Evolutionary conservation across 257 asterid species (phyloP).

Genomic region (Osmanthus fragrans): DNA sequence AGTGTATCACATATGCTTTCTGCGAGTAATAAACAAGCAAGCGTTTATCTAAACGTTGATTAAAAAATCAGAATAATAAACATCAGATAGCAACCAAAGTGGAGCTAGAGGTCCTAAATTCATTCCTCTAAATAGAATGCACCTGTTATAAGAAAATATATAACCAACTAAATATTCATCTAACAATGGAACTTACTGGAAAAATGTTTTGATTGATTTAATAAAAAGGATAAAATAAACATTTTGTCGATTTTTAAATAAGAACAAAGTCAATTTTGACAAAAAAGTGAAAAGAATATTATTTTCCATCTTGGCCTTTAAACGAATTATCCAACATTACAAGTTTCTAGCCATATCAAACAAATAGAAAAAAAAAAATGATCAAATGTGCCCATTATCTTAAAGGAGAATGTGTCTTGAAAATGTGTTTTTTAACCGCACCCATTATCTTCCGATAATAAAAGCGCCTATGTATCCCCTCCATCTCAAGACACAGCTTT

Average conservation of each 20-base stretch:
- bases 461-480: background rate
- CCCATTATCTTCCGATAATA: background rate
- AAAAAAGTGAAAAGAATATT: background rate
- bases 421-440: background rate
- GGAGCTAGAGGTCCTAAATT: background rate
- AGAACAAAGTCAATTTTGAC: background rate
- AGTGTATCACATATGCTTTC: slow-evolving; percentile 92
- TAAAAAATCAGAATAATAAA: slow-evolving; percentile 6
- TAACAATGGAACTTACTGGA: slow-evolving; percentile 1
- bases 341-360: background rate
- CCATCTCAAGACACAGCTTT: background rate
- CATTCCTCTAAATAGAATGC: slow-evolving; percentile 7
- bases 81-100: slow-evolving; percentile 18
- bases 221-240: background rate
- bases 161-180: background rate
- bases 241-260: too few species aligned
- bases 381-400: background rate
- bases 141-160: background rate
- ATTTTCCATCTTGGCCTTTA: background rate
- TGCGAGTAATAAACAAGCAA: slow-evolving; percentile 34
- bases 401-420: background rate
- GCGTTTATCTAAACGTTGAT: slow-evolving; percentile 9
- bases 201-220: background rate
- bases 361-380: background rate
- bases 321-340: background rate